Conservation (phyloP, 345 rosid species). For the Capsella bursapastoris region DNA sequence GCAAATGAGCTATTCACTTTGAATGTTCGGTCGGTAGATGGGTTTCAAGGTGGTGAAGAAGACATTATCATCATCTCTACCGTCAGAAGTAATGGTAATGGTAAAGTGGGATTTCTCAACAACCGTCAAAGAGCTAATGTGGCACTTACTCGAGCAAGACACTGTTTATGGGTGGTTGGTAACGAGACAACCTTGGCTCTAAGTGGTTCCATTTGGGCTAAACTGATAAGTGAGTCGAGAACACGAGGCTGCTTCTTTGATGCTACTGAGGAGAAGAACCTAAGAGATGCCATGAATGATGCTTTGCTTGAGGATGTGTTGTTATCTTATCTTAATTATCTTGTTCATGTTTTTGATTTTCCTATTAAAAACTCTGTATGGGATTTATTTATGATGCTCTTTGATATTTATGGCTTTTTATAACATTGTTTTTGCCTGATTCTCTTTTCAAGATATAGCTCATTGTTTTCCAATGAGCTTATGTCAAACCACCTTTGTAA, state of each 20-base stretch:
- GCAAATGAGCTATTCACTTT: conserved; percentile 30
- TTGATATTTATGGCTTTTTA: neutral
- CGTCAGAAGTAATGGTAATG: conserved; percentile 46
- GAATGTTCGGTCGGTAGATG: conserved; percentile 49
- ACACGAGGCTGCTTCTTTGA: conserved; percentile 38
- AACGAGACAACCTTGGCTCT: conserved; percentile 44
- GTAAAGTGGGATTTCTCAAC: conserved; percentile 46
- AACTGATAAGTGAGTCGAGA: conserved; percentile 43
- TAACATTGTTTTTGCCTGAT: too few species aligned
- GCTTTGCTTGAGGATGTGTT: conserved; percentile 29
- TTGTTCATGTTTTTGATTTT: neutral
- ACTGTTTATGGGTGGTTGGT: conserved; percentile 52
- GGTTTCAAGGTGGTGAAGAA: conserved; percentile 56
- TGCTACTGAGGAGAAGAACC: conserved; percentile 38
- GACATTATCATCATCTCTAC: conserved; percentile 54
- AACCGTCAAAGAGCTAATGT: conserved; percentile 46
- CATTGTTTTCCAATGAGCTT: too few species aligned
- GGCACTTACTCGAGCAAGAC: conserved; percentile 48
- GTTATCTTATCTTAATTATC: neutral
- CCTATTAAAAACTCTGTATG: neutral
- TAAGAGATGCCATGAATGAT: conserved; percentile 29
- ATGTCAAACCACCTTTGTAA: too few species aligned
- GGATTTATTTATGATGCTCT: neutral
- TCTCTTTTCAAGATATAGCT: too few species aligned
- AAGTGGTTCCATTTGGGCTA: conserved; percentile 47